Percentiles rank a stretch among this genome's conserved stretches.
Conservation (phyloP, 1,284 basidiomycete species). For the Microbotryum scabiosae region DNA sequence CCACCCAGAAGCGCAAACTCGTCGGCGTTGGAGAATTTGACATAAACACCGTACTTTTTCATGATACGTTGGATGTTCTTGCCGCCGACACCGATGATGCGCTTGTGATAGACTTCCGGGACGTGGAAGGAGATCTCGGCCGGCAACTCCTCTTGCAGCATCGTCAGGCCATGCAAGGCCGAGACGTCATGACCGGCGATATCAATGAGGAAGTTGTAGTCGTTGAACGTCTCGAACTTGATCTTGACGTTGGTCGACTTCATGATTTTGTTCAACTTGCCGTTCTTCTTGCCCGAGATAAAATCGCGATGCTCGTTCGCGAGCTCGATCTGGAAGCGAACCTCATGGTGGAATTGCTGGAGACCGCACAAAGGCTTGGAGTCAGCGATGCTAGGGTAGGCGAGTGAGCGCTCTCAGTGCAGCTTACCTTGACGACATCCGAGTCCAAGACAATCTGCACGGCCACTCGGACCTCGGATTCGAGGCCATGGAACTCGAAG, state of each 20-base stretch:
- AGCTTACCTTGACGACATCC: constrained; percentile 72
- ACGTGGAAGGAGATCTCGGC: constrained; percentile 99
- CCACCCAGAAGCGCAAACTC: constrained; percentile 92
- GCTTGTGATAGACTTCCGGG: constrained; percentile 96
- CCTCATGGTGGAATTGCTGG: constrained; percentile 88
- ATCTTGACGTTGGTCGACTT: constrained; percentile 92
- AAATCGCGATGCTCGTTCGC: constrained; percentile 98
- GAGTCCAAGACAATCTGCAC: constrained; percentile 80
- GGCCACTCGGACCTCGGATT: constrained; percentile 80
- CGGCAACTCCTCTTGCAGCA: constrained; percentile 91
- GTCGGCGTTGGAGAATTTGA: constrained; percentile 98
- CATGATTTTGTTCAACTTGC: constrained; percentile 98
- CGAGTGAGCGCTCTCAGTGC: not conserved
- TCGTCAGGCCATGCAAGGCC: constrained; percentile 75
- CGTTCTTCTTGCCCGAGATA: constrained; percentile 96
- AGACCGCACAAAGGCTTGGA: not conserved
- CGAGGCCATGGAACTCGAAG: constrained; percentile 95
- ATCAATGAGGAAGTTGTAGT: constrained; percentile 98
- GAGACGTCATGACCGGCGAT: constrained; percentile 58
- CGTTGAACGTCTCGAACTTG: constrained; percentile 98
- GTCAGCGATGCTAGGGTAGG: not conserved
- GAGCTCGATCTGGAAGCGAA: constrained; percentile 96
- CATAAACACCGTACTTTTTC: constrained; percentile 99
- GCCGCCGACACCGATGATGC: constrained; percentile 97
- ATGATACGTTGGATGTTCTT: constrained; percentile 99